phyloP scores from a whole-genome alignment of 495 filamentous ascomycete species.

The Bombardia bombarda region DNA sequence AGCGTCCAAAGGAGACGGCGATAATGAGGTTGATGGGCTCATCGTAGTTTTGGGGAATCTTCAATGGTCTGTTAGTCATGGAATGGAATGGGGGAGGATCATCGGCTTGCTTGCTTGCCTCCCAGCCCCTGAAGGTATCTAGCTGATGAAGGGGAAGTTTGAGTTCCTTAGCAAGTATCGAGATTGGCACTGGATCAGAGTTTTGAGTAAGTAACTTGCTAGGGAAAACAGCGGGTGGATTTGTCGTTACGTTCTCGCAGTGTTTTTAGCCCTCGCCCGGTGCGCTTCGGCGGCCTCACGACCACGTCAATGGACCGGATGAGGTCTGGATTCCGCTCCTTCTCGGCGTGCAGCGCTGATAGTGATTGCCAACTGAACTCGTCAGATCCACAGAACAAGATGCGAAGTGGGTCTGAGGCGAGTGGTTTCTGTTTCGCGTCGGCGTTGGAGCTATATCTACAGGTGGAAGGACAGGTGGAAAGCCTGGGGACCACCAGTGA shows the following conservation, averaged over 20 bases:
- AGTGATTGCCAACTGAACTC: conserved; percentile 80
- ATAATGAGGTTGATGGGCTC: conserved; percentile 71
- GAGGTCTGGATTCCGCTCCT: conserved; percentile 39
- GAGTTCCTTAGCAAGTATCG: conserved; percentile 52
- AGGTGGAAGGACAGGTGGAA: not conserved
- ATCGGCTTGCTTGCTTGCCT: conserved; percentile 36
- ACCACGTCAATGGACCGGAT: conserved; percentile 85
- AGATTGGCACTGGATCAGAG: conserved; percentile 58
- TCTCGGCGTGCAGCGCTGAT: conserved; percentile 57
- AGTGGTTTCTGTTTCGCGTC: not conserved
- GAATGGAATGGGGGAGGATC: not conserved
- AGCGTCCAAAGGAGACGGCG: conserved; percentile 91
- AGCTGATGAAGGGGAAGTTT: conserved; percentile 62
- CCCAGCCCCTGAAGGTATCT: conserved; percentile 76
- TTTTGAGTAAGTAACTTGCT: conserved; percentile 1
- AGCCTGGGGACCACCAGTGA: not conserved
- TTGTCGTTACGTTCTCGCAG: conserved; percentile 55
- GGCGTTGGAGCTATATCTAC: not conserved
- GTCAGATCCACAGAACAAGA: conserved; percentile 94
- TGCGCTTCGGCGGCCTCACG: conserved; percentile 65
- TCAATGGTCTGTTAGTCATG: too few relatives aligned
- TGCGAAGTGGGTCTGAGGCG: conserved; percentile 56
- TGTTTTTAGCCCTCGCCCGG: conserved; percentile 63
- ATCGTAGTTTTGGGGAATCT: conserved; percentile 49
- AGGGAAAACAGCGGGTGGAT: not conserved